Evolutionary conservation across 2,329 filamentous ascomycete genomes (phyloP), one percentile per base, ranked within the genome.

Genomic region (Penicillium janthinellum): DNA sequence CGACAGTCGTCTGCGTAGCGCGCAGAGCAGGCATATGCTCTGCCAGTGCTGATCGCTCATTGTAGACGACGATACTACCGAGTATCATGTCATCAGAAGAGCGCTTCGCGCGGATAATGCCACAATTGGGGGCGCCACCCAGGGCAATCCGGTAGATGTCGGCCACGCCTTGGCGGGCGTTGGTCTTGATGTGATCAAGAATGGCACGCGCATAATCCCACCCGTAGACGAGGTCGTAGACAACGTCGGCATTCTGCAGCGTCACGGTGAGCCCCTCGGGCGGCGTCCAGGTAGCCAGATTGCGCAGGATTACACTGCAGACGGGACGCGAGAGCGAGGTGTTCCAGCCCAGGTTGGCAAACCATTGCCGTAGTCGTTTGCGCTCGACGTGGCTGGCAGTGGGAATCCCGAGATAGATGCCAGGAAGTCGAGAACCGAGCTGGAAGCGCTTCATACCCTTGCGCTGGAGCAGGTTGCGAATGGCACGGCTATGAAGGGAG

Each of bases 321-420:
- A 90, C 83, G 0, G 86, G 80, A 11, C 84, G 82, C 1, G 86
- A 86, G 4, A 87, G 78, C 0, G 85, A 82, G 2, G 84, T 89
- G 69, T 96, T 92, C 93, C 93, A 97, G 14, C 94, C 93, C 49
- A 92, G 84, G 64, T 89, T 91, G n/a, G 88, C 86, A 73, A 97
- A 96, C 93, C 93, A 98, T 48, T 85, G 84, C n/a, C 86, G 82
- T 22, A 88, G 74, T 51, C 82, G 81, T 71, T 86, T 88, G 15
- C 84, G 81, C 67, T 88, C 86, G 4, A 82, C 77, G 2, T 80
- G 78, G 47, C 90, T 86, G 5, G 79, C 82, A n/a, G 84, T 87
- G 0, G 93, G 92, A 10, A 96, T 90, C 0, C 93, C 94, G 0
- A 91, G 85, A 70, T 93, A 97, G 25, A 96, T 86, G n/a, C 88